phyloP scores from a whole-genome alignment of 371 early-diverging fungal species.

The Capillidium rhysosporum region DNA sequence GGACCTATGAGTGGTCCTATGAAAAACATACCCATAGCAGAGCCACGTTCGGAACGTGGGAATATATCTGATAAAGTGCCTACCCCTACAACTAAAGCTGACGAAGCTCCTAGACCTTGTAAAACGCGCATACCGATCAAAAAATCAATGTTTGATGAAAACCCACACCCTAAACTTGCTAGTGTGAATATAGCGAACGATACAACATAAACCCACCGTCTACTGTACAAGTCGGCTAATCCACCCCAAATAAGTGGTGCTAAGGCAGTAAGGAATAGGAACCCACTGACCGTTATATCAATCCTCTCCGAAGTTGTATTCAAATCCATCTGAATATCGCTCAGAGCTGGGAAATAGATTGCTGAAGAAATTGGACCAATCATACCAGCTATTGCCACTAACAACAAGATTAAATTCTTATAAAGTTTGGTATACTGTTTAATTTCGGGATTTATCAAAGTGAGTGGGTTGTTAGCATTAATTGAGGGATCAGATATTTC shows the following conservation, averaged over 20 bases:
- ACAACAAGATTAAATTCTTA: no score
- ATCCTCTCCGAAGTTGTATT: constrained; percentile 21
- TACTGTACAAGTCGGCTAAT: constrained; percentile 37
- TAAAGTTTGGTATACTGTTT: no score
- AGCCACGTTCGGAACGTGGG: constrained; percentile 19
- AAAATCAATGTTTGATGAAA: constrained; percentile 22
- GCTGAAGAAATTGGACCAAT: not conserved
- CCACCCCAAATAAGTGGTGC: constrained; percentile 46
- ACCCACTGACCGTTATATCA: constrained; percentile 28
- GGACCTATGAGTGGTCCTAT: constrained; percentile 34
- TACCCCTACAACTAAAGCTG: constrained; percentile 46
- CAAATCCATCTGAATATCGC: constrained; percentile 22
- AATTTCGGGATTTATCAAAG: no score
- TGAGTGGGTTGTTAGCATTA: no score
- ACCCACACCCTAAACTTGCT: constrained; percentile 39
- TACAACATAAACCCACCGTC: constrained; percentile 34
- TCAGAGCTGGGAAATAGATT: constrained; percentile 25
- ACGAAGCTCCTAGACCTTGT: constrained; percentile 47
- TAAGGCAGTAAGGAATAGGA: constrained; percentile 29
- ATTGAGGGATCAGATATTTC: no score
- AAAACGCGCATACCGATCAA: constrained; percentile 37
- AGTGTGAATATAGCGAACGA: constrained; percentile 28
- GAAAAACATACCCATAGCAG: constrained; percentile 33
- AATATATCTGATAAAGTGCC: constrained; percentile 40
- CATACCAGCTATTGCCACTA: not conserved